Evolutionary conservation across 2,329 filamentous ascomycete genomes (phyloP).

Genomic region (Berkeleyomyces basicola): DNA sequence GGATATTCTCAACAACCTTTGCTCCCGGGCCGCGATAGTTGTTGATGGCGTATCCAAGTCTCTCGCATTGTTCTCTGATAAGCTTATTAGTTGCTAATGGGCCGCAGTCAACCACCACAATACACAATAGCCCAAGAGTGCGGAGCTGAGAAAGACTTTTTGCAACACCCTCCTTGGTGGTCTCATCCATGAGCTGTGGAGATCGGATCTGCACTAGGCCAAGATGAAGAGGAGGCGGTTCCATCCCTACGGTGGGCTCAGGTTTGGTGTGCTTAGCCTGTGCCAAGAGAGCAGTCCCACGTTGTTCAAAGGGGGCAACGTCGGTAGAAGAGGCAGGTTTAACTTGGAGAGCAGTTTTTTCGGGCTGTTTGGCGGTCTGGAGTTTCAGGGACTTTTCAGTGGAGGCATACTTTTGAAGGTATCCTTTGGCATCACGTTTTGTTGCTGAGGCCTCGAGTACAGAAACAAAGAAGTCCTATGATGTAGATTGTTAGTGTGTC

Average conservation of each 20-base stretch:
- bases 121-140: slow-evolving; percentile 63
- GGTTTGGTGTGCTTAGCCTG: slow-evolving; percentile 14
- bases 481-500: neutral
- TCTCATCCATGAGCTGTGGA: slow-evolving; percentile 53
- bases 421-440: slow-evolving; percentile 81
- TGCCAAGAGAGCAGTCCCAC: neutral
- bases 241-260: neutral
- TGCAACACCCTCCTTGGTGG: slow-evolving; percentile 56
- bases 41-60: slow-evolving; percentile 61
- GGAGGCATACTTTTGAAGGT: slow-evolving; percentile 64
- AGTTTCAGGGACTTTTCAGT: slow-evolving; percentile 6
- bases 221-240: slow-evolving; percentile 35
- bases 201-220: slow-evolving; percentile 72
- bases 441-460: slow-evolving; percentile 79
- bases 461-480: slow-evolving; percentile 71
- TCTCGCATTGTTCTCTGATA: slow-evolving; percentile 48
- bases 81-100: slow-evolving; percentile 24
- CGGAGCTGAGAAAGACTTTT: slow-evolving; percentile 72
- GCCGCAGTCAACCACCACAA: slow-evolving; percentile 66
- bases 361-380: neutral
- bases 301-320: neutral
- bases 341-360: slow-evolving; percentile 9
- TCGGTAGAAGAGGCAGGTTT: slow-evolving; percentile 10
- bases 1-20: slow-evolving; percentile 41
- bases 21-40: slow-evolving; percentile 50